These are phyloP conservation scores for Porphyridium purpureum DNA, from an alignment of 23 red algal genomes.

Conservation along the genomic window DNA sequence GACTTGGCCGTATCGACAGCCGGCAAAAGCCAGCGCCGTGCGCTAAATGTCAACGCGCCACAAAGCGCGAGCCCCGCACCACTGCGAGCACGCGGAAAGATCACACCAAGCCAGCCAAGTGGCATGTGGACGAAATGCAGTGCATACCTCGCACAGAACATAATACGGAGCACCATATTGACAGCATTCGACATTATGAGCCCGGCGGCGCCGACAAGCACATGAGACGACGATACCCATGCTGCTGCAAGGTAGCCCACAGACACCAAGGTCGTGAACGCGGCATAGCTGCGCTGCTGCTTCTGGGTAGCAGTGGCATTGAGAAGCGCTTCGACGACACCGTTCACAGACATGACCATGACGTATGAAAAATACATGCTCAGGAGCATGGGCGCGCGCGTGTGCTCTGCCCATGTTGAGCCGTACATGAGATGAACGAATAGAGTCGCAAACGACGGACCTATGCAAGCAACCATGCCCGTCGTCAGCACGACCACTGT, in stretches of 20 bases:
- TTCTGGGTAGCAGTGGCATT: constrained; percentile 28
- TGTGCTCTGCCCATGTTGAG: constrained; percentile 26
- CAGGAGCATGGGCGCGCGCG: constrained; percentile 19
- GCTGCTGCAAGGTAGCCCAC: constrained; percentile 13
- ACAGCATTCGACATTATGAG: neutral
- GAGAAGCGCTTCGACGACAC: constrained; percentile 51
- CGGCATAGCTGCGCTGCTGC: constrained; percentile 19
- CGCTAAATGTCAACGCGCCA: no score
- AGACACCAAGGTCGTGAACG: constrained; percentile 31
- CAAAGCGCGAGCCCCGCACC: no score
- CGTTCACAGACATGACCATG: constrained; percentile 53
- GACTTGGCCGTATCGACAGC: no score
- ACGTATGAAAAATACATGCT: constrained; percentile 39
- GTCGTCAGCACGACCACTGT: constrained; percentile 20
- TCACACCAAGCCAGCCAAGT: no score
- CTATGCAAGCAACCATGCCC: constrained; percentile 30
- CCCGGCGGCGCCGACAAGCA: neutral
- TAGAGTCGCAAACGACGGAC: constrained; percentile 33
- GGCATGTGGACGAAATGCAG: no score
- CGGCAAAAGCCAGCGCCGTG: no score
- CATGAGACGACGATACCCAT: neutral
- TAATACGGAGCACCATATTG: neutral
- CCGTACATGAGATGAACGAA: constrained; percentile 59
- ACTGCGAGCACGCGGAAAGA: no score
- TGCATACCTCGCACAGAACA: constrained; percentile 1